phyloP scores from a whole-genome alignment of 2,329 filamentous ascomycete genomes.

The Nemania bipapillata region DNA sequence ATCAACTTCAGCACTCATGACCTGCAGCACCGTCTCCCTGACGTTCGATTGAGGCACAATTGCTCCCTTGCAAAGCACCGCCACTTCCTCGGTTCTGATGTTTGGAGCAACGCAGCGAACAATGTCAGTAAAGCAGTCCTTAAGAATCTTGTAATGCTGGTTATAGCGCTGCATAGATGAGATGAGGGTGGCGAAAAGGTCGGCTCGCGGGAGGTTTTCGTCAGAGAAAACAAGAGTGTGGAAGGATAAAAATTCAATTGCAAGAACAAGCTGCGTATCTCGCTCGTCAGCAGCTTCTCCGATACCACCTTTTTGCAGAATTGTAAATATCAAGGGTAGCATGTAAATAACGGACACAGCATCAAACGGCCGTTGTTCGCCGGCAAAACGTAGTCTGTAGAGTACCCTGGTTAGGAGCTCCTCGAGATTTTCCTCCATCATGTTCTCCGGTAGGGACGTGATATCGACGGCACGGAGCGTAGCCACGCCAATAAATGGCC shows the following conservation, averaged over 20 bases:
- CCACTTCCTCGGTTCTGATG: conserved; percentile 77
- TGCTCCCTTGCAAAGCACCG: conserved; percentile 77
- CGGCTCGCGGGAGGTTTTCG: conserved; percentile 76
- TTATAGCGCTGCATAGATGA: conserved; percentile 86
- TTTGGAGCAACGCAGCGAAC: conserved; percentile 86
- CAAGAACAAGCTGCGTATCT: conserved; percentile 89
- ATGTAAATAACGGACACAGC: conserved; percentile 87
- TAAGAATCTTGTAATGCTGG: conserved; percentile 94
- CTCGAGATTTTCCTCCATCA: conserved; percentile 83
- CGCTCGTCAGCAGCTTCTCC: conserved; percentile 78
- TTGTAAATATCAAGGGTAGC: conserved; percentile 80
- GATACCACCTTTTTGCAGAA: conserved; percentile 83
- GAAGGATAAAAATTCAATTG: conserved; percentile 87
- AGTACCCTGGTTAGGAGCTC: conserved; percentile 86
- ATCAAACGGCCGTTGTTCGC: conserved; percentile 95
- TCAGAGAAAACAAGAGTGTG: conserved; percentile 85
- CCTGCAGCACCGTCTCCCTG: conserved; percentile 84
- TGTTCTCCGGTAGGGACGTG: conserved; percentile 74
- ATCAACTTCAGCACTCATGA: conserved; percentile 90
- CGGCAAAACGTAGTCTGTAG: conserved; percentile 88
- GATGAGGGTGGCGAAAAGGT: conserved; percentile 78
- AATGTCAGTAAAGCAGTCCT: conserved; percentile 88
- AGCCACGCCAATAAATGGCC: conserved; percentile 87
- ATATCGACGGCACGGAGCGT: conserved; percentile 83
- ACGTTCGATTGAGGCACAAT: conserved; percentile 84